Evolutionary conservation across 1,284 basidiomycete species (phyloP), one percentile per base, ranked within the genome.

Genomic region (Moniliella sp.): DNA sequence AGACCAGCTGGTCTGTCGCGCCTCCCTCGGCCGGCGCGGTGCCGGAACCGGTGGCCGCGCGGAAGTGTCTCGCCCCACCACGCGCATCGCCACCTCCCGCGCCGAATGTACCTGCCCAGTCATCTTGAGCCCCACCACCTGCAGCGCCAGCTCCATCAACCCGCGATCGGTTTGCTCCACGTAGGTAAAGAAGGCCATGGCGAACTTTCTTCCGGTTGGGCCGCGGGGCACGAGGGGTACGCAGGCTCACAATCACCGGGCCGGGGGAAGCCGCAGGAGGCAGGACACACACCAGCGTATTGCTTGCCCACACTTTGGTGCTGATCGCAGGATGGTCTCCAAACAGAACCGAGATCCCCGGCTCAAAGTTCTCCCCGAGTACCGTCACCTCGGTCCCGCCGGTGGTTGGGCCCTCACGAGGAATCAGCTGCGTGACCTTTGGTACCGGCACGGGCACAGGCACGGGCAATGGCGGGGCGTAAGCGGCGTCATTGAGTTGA

Each of bases 341-440:
- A 61, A 97, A 97, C 4, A 83, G 65, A 50, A 82, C 81, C 33
- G 75, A 62, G 30, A 67, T 59, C 19, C 65, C 66, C 8, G 62
- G 64, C 10, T 58, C 48, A 64, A 99, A 94, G 28, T 57, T 51
- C 31, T 53, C 50, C 13, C 91, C 91, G 2, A 93, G 71, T 4
- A 97, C 68, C 0, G 91, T 97, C 14, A 99, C 78, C 59, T 91
- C 83, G 43, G 82, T 82, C 1, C 91, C 91, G 18, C 88, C 88
- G 17, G 43, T 45, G n/a, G 50, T 57, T 32, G 88, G 86, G 4
- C 91, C 88, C 46, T 77, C 74, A 31, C 75, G 75, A 0, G 88
- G 91, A 37, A 99, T 56, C 14, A 59, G 40, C 39, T 56, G 57
- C 9, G 46, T 50, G 39, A 59, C 56, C 18, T 33, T 34, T 4